Percentiles rank a stretch among this genome's conserved stretches.
These are phyloP conservation scores for Mucuna pruriens DNA, from an alignment of 306 rosid species.

Conservation along the genomic window DNA sequence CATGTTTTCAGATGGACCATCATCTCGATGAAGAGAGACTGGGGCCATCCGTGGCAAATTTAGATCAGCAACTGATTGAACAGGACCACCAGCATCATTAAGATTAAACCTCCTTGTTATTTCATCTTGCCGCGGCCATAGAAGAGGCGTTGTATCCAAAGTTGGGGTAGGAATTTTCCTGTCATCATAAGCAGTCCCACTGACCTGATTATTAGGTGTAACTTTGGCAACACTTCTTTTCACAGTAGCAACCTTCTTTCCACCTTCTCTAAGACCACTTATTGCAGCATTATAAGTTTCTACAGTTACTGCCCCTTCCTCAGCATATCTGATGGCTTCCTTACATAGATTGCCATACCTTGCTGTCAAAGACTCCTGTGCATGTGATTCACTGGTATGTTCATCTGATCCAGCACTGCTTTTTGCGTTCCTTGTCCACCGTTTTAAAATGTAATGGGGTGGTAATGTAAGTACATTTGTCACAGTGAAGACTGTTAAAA, in stretches of 20 bases:
- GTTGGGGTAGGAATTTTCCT: slow-evolving; percentile 59
- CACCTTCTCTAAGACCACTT: slow-evolving; percentile 74
- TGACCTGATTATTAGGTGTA: slow-evolving; percentile 56
- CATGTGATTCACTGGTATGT: slow-evolving; percentile 59
- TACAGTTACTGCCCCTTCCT: slow-evolving; percentile 79
- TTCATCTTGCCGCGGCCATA: slow-evolving; percentile 94
- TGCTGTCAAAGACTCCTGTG: slow-evolving; percentile 67
- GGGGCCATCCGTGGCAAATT: slow-evolving; percentile 93
- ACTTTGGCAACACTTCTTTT: slow-evolving; percentile 79
- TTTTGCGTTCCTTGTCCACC: slow-evolving; percentile 65
- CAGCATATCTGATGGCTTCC: slow-evolving; percentile 87
- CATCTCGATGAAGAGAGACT: slow-evolving; percentile 84
- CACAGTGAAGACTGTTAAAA: slow-evolving; percentile 86
- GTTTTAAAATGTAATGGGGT: slow-evolving; percentile 70
- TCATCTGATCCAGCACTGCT: slow-evolving; percentile 62
- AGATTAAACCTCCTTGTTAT: slow-evolving; percentile 73
- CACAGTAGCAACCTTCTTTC: slow-evolving; percentile 66
- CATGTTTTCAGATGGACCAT: slow-evolving; percentile 76
- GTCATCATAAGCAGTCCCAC: slow-evolving; percentile 65
- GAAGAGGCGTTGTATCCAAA: slow-evolving; percentile 72
- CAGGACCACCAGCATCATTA: slow-evolving; percentile 70
- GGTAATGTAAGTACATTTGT: slow-evolving; percentile 90
- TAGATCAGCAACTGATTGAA: slow-evolving; percentile 72
- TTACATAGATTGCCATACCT: slow-evolving; percentile 76
- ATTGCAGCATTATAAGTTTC: slow-evolving; percentile 82